Base-by-base conservation (phyloP, 176 grass and related monocot genomes). In the Triticum timopheevii region DNA sequence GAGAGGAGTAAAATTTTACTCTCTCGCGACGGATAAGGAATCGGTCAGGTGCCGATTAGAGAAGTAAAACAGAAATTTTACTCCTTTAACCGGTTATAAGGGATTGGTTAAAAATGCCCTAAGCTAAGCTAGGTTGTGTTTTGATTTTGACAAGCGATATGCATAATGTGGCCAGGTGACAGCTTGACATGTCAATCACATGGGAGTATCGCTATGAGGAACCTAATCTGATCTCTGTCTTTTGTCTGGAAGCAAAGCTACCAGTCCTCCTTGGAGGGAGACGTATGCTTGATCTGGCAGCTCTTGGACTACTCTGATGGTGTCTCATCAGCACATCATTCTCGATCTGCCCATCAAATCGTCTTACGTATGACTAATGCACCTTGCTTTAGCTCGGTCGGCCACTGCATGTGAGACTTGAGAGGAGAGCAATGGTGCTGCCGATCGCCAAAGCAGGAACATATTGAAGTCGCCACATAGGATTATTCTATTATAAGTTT, bases 161-260 rank as follows among this genome's bases (percentile, higher is more conserved):
- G n/a, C 47, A 49, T 20, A 36, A 27, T 33, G 52, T 28, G 22
- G 13, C 4, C 63, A 50, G 31, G 59, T 68, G 81, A 84, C 85
- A 84, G 44, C 12, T 47, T 38, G 85, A 76, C 61, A 81, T 88
- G 77, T 82, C 66, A 13, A 77, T 61, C 89, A 88, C 89, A 91
- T 91, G 89, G 76, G 83, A 87, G 42, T 76, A 88, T 91, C 85
- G 25, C 81, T 27, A 8, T 0, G 74, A 76, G 61, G 80, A 80
- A 87, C 85, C 80, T 81, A 87, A 85, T 87, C 69, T 38, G 85
- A 91, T 91, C 85, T 87, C 45, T 66, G 80, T 69, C 85, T 68
- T 56, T 91, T 91, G 89, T 84, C 89, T 78, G 59, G 16, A 80
- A 69, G 36, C 84, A 84, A 84, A 16, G 16, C 50, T 54, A 54